These are phyloP conservation scores for Silene uniflora DNA, from an alignment of 148 eudicot genomes.

Conservation along the genomic window DNA sequence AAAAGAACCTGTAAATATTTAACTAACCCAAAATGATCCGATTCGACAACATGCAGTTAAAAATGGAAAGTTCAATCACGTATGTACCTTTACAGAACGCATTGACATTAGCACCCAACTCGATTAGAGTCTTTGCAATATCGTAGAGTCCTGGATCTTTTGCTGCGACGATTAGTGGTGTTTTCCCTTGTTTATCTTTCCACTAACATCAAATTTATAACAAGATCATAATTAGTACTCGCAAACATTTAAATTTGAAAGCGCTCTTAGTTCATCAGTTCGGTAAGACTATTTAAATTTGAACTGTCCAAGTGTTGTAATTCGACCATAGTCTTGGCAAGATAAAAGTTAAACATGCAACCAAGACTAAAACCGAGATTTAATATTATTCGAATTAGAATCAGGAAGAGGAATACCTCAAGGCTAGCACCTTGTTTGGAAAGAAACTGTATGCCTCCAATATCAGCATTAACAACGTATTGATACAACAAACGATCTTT, in stretches of 20 bases:
- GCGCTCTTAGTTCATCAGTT: too few species aligned
- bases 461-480: constrained; percentile 32
- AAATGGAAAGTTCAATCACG: neutral
- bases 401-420: constrained; percentile 35
- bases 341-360: too few species aligned
- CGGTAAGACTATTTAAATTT: too few species aligned
- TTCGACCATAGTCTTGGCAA: too few species aligned
- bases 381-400: too few species aligned
- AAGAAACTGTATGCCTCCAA: constrained; percentile 41
- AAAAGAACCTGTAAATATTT: too few species aligned
- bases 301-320: too few species aligned
- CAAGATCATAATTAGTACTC: neutral
- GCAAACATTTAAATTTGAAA: too few species aligned
- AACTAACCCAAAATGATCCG: too few species aligned
- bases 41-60: too few species aligned
- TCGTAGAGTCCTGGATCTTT: constrained; percentile 38
- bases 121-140: constrained; percentile 42
- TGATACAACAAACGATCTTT: constrained; percentile 41
- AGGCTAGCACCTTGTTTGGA: constrained; percentile 47
- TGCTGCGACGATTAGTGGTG: constrained; percentile 52
- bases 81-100: constrained; percentile 30
- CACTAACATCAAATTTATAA: constrained; percentile 35
- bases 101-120: constrained; percentile 57
- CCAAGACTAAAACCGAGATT: too few species aligned
- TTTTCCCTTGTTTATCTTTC: constrained; percentile 59